These are phyloP conservation scores for Hibiscus tridactylites DNA, from an alignment of 345 rosid genomes.

Conservation along the genomic window DNA sequence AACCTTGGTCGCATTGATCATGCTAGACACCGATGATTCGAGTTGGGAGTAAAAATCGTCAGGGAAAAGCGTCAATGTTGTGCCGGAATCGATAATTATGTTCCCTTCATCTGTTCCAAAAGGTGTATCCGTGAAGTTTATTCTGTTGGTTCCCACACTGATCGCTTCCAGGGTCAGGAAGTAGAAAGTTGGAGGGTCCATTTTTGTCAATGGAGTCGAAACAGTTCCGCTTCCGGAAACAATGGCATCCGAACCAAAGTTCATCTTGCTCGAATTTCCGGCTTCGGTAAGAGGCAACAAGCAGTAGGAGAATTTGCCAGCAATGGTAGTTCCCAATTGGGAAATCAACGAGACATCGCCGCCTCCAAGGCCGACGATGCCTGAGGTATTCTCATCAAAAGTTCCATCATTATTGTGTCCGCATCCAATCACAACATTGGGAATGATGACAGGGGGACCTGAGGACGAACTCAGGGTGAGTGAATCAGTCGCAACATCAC, in stretches of 20 bases:
- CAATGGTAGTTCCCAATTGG: constrained; percentile 33
- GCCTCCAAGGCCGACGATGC: constrained; percentile 54
- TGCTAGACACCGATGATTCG: constrained; percentile 10
- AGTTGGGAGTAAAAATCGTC: constrained; percentile 17
- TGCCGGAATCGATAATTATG: constrained; percentile 58
- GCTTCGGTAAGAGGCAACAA: constrained; percentile 23
- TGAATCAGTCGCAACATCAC: constrained; percentile 34
- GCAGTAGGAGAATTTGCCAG: constrained; percentile 54
- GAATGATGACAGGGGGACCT: constrained; percentile 25
- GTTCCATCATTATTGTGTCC: constrained; percentile 41
- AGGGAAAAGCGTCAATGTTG: constrained; percentile 39
- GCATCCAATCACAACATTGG: constrained; percentile 37
- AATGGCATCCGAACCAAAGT: constrained; percentile 37
- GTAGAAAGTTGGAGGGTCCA: constrained; percentile 30
- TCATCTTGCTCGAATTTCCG: constrained; percentile 31
- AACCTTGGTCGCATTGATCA: constrained; percentile 12
- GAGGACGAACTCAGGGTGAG: constrained; percentile 31
- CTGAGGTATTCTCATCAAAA: constrained; percentile 30
- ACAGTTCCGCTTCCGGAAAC: constrained; percentile 28
- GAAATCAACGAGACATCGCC: constrained; percentile 42
- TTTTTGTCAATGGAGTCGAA: constrained; percentile 37
- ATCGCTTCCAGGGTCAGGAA: constrained; percentile 32
- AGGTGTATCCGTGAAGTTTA: constrained; percentile 20
- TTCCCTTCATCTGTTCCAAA: constrained; percentile 24
- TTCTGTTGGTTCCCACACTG: constrained; percentile 28